These are phyloP conservation scores for Kodamaea fukazawae DNA, from an alignment of 805 yeast species.

Conservation along the genomic window DNA sequence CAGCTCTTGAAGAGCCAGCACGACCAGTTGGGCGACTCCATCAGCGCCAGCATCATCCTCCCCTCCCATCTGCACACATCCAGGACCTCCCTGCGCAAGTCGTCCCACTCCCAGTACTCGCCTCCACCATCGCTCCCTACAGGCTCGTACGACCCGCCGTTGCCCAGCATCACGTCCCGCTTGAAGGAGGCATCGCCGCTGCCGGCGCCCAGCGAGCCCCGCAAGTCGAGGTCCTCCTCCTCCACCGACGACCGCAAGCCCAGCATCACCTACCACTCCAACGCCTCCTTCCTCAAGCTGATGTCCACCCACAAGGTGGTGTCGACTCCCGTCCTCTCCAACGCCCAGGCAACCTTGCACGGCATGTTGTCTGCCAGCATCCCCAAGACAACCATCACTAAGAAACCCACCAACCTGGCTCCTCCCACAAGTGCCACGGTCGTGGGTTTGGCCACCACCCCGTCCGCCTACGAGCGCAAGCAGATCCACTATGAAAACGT, in stretches of 20 bases:
- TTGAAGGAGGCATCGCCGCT: constrained; percentile 20
- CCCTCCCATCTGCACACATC: constrained; percentile 20
- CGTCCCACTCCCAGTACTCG: constrained; percentile 35
- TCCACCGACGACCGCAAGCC: constrained; percentile 5
- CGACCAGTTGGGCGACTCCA: constrained; percentile 54
- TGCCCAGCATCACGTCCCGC: constrained; percentile 35
- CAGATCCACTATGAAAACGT: constrained; percentile 37
- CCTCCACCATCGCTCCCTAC: constrained; percentile 24
- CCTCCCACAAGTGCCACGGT: constrained; percentile 12
- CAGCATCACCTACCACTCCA: constrained; percentile 10
- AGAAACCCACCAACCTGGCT: constrained; percentile 8
- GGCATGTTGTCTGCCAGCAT: constrained; percentile 1
- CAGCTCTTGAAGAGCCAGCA: constrained; percentile 53
- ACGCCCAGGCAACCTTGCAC: constrained; percentile 21
- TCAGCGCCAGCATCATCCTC: constrained; percentile 47
- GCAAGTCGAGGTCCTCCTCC: not conserved
- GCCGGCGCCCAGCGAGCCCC: not conserved
- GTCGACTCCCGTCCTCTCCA: constrained; percentile 23
- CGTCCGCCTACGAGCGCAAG: constrained; percentile 26
- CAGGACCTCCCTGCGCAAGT: constrained; percentile 26
- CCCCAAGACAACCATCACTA: constrained; percentile 2
- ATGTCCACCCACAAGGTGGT: constrained; percentile 15
- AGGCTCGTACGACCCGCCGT: constrained; percentile 25
- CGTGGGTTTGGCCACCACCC: constrained; percentile 35
- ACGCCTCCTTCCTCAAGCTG: constrained; percentile 19